Base-by-base conservation (phyloP, 257 asterid genomes). In the Paulownia fortunei region DNA sequence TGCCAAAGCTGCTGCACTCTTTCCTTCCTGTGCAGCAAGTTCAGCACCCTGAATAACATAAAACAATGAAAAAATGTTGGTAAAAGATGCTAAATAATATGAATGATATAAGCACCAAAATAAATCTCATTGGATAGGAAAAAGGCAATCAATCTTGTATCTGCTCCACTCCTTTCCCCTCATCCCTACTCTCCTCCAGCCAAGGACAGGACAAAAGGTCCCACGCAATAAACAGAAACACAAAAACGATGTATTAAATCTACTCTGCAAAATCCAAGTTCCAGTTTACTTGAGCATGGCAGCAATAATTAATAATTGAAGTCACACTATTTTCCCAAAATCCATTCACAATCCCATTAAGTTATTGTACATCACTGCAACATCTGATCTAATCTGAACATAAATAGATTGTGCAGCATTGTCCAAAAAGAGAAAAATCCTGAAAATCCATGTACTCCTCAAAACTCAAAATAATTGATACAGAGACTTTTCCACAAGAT, bases 1-100 rank as follows among this genome's bases (percentile, higher is more conserved):
- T 60, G 98, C 99, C 77, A 93, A 88, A 66, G 98, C 98, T 77
- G 98, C 92, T 41, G 97, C 99, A 82, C 97, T 87, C 80, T 93
- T 90, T 75, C 94, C 97, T 77, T 93, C 97, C 76, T 90, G 87
- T 41, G 92, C 96, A 80, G 94, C 92, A 76, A 95, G 97, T 82
- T 93, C 99, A 73, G 94, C 92, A 15, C 99, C 99, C 99, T 92
- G 85, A 80, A 85, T 69, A 84, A 64, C 75, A 86, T 64, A 61
- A 54, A 64, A 63, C 24, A 77, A 60, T 69, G 73, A 51, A 56
- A 42, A 26, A 42, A 30, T 66, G 32, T 64, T 15, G 49, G 24
- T 0, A 15, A 77, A 44, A 36, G 12, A 70, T 21, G 69, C 36
- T 46, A 68, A 8, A 72, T 3, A 47, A 55, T n/a, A 71, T 3